Percentiles rank a stretch among this genome's conserved stretches.
Conservation (phyloP, 495 filamentous ascomycete genomes). For the Podospora australis region DNA sequence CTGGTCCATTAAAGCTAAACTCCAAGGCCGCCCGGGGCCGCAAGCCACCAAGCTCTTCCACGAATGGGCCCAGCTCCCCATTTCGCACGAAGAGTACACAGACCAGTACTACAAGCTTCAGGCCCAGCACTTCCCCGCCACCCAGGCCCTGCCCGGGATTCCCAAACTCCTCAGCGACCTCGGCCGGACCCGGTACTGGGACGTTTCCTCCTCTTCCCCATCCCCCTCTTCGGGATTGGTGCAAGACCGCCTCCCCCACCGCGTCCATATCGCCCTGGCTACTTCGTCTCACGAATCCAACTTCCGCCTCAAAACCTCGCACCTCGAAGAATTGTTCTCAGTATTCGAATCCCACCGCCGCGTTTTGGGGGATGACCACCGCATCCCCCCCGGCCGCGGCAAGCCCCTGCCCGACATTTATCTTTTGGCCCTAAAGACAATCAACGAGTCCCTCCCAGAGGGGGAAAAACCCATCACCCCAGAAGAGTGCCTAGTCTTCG, state of each 20-base stretch:
- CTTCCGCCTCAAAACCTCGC: constrained; percentile 72
- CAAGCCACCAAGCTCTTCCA: constrained; percentile 49
- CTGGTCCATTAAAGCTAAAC: constrained; percentile 88
- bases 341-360: constrained; percentile 61
- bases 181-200: constrained; percentile 40
- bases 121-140: constrained; percentile 60
- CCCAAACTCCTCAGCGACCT: constrained; percentile 55
- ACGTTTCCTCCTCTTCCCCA: constrained; percentile 15
- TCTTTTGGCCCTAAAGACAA: constrained; percentile 72
- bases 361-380: constrained; percentile 79
- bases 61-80: constrained; percentile 83
- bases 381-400: constrained; percentile 72
- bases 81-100: constrained; percentile 58
- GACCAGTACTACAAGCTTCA: constrained; percentile 56
- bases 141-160: constrained; percentile 74
- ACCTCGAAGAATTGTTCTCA: constrained; percentile 66
- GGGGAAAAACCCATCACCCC: constrained; percentile 65
- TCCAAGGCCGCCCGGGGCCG: constrained; percentile 84
- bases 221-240: background rate
- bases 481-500: constrained; percentile 91
- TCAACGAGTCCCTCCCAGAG: constrained; percentile 64
- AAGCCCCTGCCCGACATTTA: constrained; percentile 97
- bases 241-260: constrained; percentile 28
- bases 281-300: constrained; percentile 67
- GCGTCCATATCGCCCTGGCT: constrained; percentile 78